Evolutionary conservation across 305 asterid genomes (phyloP), one percentile per base, ranked within the genome.

Genomic region (Fraxinus angustifolia): DNA sequence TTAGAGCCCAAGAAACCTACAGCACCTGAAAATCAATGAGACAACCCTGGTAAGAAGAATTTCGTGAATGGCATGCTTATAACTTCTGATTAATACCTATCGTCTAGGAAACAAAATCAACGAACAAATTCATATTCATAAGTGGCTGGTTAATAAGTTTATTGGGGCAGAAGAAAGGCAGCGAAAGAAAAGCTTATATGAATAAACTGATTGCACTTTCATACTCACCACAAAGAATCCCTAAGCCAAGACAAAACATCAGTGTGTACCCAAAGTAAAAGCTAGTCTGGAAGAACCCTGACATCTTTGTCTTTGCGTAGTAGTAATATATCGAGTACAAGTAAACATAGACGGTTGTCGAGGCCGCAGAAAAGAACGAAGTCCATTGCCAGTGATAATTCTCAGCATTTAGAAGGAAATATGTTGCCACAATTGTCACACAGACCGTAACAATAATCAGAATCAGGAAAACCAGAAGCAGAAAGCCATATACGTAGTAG

Each of bases 321-420:
- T 85, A 90, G 85, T 90, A 90, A 80, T 90, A 89, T 78, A 89
- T 86, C 14, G 94, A 90, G 83, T 90, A 90, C 62, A 89, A 82
- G 82, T 86, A 90, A 79, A 90, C 94, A 82, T 90, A 90, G 58
- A 87, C 82, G 23, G 90, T 90, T 17, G 91, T 90, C 19, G 94
- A 90, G 78, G 89, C 90, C 2, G 94, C 94, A 10, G 94, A 89
- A 84, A 89, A 88, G 85, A 90, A 90, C 11, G 94, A 89, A 71
- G 94, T 90, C 94, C 94, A 90, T 67, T 90, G 91, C 94, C 94
- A 90, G 81, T 90, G 90, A 88, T 90, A 90, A 80, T 90, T 90
- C 86, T 90, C 94, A 35, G 92, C 94, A 82, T 90, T 90, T 76
- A 90, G 88, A 81, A 90, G 80, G 87, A 90, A 90, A 82, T 90